Conservation (phyloP, 2,329 filamentous ascomycete species). For the Fusarium piperis region DNA sequence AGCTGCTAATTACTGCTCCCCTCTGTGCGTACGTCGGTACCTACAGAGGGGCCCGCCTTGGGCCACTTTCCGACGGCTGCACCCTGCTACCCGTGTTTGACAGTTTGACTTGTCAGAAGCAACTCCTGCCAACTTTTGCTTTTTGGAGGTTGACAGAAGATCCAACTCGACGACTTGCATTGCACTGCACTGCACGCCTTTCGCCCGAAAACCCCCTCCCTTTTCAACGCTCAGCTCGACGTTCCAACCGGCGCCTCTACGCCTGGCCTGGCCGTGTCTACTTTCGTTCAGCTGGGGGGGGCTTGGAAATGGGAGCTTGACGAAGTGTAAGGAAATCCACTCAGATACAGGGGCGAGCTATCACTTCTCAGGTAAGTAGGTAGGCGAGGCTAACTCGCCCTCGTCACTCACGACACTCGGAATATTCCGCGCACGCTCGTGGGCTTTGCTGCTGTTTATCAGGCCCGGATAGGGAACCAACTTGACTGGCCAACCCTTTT, state of each 20-base stretch:
- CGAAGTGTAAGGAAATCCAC: neutral
- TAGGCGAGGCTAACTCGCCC: neutral
- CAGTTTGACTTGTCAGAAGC: slow-evolving; percentile 28
- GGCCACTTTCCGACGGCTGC: slow-evolving; percentile 19
- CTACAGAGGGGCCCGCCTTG: slow-evolving; percentile 6
- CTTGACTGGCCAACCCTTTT: neutral
- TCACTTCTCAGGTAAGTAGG: neutral
- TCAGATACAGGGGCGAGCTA: neutral
- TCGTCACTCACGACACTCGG: neutral
- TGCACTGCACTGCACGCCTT: neutral
- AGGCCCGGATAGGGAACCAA: slow-evolving; percentile 5
- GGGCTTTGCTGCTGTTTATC: neutral
- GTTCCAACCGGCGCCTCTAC: neutral
- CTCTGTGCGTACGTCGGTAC: neutral
- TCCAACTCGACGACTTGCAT: neutral
- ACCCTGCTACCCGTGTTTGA: slow-evolving; percentile 14
- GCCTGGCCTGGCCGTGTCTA: neutral
- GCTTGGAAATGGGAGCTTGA: neutral
- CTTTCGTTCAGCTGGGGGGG: neutral
- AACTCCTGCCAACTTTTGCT: slow-evolving; percentile 17
- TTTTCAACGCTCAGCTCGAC: neutral
- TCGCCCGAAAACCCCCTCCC: neutral
- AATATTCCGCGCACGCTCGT: neutral
- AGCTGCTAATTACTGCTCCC: slow-evolving; percentile 4
- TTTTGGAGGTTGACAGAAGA: slow-evolving; percentile 4